phyloP scores from a whole-genome alignment of 2,329 filamentous ascomycete genomes.

The Penicillium sp. region DNA sequence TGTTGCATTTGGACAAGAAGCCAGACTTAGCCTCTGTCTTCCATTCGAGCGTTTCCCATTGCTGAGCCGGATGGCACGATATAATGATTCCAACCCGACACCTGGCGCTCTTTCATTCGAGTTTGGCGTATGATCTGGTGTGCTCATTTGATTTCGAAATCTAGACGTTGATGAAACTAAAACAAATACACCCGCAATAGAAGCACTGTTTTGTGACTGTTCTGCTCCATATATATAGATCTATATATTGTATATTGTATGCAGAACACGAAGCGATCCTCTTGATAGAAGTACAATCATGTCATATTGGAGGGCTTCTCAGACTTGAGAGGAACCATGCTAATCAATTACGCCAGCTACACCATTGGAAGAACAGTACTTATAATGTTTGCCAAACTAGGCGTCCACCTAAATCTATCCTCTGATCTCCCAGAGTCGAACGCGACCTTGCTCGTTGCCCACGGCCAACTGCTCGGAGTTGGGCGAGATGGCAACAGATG shows the following conservation, averaged over 20 bases:
- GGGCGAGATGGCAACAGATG: constrained; percentile 66
- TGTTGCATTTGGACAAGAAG: not conserved
- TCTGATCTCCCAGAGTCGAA: constrained; percentile 86
- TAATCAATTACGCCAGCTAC: not conserved
- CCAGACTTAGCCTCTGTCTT: not conserved
- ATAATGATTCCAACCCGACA: constrained; percentile 8
- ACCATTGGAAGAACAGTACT: not conserved
- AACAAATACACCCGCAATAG: not conserved
- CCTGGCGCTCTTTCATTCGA: not conserved
- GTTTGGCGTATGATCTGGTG: not conserved
- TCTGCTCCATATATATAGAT: too few relatives aligned
- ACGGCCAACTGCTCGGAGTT: constrained; percentile 73
- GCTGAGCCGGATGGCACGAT: constrained; percentile 9
- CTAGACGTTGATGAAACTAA: not conserved
- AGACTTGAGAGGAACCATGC: not conserved
- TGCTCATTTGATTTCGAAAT: not conserved
- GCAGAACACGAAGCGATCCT: not conserved
- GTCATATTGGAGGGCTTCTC: not conserved
- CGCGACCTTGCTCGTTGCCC: constrained; percentile 83
- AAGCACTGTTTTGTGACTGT: not conserved
- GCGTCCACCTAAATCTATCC: constrained; percentile 45
- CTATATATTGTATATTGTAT: not conserved
- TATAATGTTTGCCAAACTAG: not conserved
- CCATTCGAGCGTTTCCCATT: constrained; percentile 6
- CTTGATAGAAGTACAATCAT: not conserved